These are phyloP conservation scores for Diddensiella santjacobensis DNA, from an alignment of 805 yeast species.

Conservation along the genomic window DNA sequence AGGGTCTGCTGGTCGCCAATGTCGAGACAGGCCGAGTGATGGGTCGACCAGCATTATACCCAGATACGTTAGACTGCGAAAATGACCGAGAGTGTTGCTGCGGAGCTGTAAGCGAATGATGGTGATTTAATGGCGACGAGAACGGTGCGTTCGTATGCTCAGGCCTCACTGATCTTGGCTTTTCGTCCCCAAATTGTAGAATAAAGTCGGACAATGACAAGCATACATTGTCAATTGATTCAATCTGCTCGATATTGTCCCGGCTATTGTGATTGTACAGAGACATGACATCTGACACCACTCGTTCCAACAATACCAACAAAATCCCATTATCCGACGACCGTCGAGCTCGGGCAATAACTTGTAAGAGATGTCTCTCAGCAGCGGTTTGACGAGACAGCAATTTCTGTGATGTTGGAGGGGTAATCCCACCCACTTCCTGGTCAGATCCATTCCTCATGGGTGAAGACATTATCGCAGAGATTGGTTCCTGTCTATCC, in stretches of 20 bases:
- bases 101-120: background rate
- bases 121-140: background rate
- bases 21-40: background rate
- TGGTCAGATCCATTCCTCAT: background rate
- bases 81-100: background rate
- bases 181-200: conserved; percentile 1
- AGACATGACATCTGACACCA: conserved; percentile 21
- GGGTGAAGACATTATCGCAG: conserved; percentile 5
- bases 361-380: conserved; percentile 24
- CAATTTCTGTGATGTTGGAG: conserved; percentile 5
- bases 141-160: background rate
- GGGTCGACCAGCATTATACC: background rate
- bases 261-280: conserved; percentile 15
- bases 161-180: background rate
- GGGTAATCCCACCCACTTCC: background rate
- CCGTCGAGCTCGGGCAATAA: conserved; percentile 19
- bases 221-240: conserved; percentile 20
- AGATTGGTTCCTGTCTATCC: conserved; percentile 10
- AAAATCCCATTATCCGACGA: conserved; percentile 18
- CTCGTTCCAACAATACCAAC: conserved; percentile 24
- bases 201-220: conserved; percentile 21
- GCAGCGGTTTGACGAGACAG: conserved; percentile 23
- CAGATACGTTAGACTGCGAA: background rate
- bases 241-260: background rate
- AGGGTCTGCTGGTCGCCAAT: background rate